Conservation (phyloP, 352 stramenopile genomes). For the Phytopythium montanum region DNA sequence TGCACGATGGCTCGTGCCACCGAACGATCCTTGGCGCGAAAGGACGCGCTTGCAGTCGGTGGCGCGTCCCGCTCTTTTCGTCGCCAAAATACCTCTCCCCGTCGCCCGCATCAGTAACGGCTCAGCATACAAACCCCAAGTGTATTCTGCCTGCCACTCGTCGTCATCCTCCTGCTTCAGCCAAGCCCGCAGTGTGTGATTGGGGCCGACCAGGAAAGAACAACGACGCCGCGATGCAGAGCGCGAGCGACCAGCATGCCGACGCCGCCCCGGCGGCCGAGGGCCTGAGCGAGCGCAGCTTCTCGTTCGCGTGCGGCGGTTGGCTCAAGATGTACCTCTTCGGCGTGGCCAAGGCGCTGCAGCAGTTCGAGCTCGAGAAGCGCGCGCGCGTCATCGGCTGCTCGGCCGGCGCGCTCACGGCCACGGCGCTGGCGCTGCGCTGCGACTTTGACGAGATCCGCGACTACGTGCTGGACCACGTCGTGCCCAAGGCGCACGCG, state of each 20-base stretch:
- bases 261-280: too few relatives aligned
- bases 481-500: slow-evolving; percentile 52
- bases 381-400: slow-evolving; percentile 69
- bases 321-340: slow-evolving; percentile 91
- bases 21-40: slow-evolving; percentile 9
- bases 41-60: slow-evolving; percentile 10
- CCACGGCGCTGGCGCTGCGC: slow-evolving; percentile 60
- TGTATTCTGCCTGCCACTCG: too few relatives aligned
- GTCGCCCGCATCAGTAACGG: not conserved
- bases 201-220: too few relatives aligned
- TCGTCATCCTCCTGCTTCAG: too few relatives aligned
- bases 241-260: too few relatives aligned
- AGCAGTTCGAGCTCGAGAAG: slow-evolving; percentile 63
- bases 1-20: slow-evolving; percentile 10
- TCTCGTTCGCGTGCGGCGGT: slow-evolving; percentile 84
- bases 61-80: slow-evolving; percentile 1
- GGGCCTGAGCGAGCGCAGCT: slow-evolving; percentile 33
- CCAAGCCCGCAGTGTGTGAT: too few relatives aligned
- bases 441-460: slow-evolving; percentile 77
- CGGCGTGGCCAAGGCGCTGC: slow-evolving; percentile 80
- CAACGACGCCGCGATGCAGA: too few relatives aligned
- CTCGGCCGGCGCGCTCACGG: slow-evolving; percentile 68
- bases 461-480: slow-evolving; percentile 50
- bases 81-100: not conserved
- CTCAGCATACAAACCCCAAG: not conserved